Percentiles rank a stretch among this genome's conserved stretches.
Conservation (phyloP, 2,329 filamentous ascomycete genomes). For the Aspergillus alliaceus region DNA sequence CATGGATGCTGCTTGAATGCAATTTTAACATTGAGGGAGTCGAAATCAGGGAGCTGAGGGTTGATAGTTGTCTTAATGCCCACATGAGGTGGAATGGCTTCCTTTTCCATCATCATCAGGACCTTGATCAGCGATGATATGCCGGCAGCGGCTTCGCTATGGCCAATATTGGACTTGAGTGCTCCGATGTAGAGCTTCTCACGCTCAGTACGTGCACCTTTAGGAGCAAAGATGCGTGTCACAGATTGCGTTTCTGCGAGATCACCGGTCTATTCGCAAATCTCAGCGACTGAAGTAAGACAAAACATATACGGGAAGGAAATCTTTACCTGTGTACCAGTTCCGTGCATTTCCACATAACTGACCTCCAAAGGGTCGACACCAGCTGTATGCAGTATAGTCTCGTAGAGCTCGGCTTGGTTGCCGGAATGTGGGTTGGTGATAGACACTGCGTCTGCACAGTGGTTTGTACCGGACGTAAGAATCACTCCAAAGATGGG, state of each 20-base stretch:
- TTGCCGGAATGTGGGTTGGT: slow-evolving; percentile 43
- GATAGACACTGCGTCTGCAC: slow-evolving; percentile 46
- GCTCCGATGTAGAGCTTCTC: not conserved
- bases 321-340: slow-evolving; percentile 38
- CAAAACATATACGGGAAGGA: too few species aligned
- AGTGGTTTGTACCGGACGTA: slow-evolving; percentile 45
- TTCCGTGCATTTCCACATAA: slow-evolving; percentile 45
- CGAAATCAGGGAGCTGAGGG: not conserved
- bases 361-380: slow-evolving; percentile 38
- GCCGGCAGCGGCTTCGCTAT: not conserved
- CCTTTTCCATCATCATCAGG: not conserved
- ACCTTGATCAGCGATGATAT: not conserved
- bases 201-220: slow-evolving; percentile 36
- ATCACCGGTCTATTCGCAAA: slow-evolving; percentile 18
- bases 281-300: too few species aligned
- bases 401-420: slow-evolving; percentile 37
- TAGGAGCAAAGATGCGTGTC: not conserved
- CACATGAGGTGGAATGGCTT: not conserved
- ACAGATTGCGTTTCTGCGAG: not conserved
- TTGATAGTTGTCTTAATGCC: not conserved
- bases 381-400: slow-evolving; percentile 37
- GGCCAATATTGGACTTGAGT: not conserved
- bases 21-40: not conserved
- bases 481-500: slow-evolving; percentile 45
- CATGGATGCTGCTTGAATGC: not conserved